These are phyloP conservation scores for Cornus suecica DNA, from an alignment of 148 eudicot species.

Conservation along the genomic window DNA sequence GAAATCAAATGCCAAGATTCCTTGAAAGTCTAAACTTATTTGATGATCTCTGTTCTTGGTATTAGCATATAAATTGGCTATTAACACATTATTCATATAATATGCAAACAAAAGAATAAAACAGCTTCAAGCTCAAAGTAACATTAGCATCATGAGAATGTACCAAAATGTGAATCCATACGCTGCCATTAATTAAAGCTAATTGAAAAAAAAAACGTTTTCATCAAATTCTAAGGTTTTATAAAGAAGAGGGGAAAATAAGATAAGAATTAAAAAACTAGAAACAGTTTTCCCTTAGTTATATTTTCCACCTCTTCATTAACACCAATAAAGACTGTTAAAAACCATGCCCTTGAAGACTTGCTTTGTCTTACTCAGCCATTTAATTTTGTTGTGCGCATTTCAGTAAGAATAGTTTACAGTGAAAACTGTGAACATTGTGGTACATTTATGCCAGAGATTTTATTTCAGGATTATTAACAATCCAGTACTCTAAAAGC, in stretches of 20 bases:
- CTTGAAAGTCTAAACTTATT: not conserved
- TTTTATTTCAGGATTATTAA: not conserved
- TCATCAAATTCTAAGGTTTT: not conserved
- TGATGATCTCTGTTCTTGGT: not conserved
- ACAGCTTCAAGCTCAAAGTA: not conserved
- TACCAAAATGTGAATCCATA: not conserved
- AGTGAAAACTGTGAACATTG: not conserved
- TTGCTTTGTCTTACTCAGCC: not conserved
- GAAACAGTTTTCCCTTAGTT: not conserved
- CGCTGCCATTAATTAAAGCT: not conserved
- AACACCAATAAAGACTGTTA: not conserved
- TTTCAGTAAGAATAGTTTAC: not conserved
- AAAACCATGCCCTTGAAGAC: not conserved
- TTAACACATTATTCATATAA: not conserved
- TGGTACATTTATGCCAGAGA: not conserved
- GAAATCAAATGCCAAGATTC: not conserved
- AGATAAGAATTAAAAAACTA: too few relatives aligned
- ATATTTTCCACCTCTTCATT: not conserved
- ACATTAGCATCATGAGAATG: not conserved
- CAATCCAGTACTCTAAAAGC: too few relatives aligned
- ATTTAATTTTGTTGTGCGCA: not conserved
- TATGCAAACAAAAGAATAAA: not conserved
- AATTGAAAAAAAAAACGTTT: not conserved
- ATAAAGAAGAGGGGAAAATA: not conserved
- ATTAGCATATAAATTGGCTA: not conserved